phyloP scores from a whole-genome alignment of 2,329 filamentous ascomycete genomes.

The Alternaria incomplexa region DNA sequence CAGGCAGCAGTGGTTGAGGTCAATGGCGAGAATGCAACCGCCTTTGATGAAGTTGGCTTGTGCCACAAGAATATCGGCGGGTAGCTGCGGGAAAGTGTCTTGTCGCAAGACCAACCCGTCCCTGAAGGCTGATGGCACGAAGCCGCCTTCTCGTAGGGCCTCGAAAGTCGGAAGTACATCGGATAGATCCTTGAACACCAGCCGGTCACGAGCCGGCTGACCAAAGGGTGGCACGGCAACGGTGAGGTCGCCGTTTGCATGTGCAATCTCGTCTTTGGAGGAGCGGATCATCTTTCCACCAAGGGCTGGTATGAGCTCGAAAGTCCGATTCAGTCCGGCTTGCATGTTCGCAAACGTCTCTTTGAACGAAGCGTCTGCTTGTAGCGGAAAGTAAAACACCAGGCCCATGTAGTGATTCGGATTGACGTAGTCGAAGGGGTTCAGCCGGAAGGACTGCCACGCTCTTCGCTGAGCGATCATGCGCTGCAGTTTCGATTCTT shows the following conservation, averaged over 20 bases:
- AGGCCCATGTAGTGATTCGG: slow-evolving; percentile 37
- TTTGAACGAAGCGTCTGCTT: slow-evolving; percentile 27
- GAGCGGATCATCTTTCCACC: slow-evolving; percentile 44
- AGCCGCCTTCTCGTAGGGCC: slow-evolving; percentile 17
- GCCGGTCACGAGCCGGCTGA: neutral
- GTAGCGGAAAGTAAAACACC: slow-evolving; percentile 46
- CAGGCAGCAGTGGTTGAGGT: slow-evolving; percentile 27
- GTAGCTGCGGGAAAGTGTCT: slow-evolving; percentile 21
- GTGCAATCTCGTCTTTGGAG: slow-evolving; percentile 37
- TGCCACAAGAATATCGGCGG: slow-evolving; percentile 31
- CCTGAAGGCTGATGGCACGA: slow-evolving; percentile 24
- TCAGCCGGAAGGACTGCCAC: slow-evolving; percentile 39
- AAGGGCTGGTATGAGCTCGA: slow-evolving; percentile 48
- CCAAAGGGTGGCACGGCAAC: slow-evolving; percentile 25
- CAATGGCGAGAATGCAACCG: slow-evolving; percentile 27
- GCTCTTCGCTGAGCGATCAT: slow-evolving; percentile 19
- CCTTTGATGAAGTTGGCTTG: slow-evolving; percentile 40
- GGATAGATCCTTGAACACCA: slow-evolving; percentile 29
- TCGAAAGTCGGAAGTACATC: slow-evolving; percentile 24
- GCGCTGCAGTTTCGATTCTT: slow-evolving; percentile 7
- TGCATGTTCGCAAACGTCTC: slow-evolving; percentile 43
- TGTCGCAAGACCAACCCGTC: slow-evolving; percentile 21
- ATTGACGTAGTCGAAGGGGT: slow-evolving; percentile 38
- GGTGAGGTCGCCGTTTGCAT: slow-evolving; percentile 32
- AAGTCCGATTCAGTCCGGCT: slow-evolving; percentile 42